phyloP scores from a whole-genome alignment of 1,284 basidiomycete genomes.

The Coriolopsis trogii region DNA sequence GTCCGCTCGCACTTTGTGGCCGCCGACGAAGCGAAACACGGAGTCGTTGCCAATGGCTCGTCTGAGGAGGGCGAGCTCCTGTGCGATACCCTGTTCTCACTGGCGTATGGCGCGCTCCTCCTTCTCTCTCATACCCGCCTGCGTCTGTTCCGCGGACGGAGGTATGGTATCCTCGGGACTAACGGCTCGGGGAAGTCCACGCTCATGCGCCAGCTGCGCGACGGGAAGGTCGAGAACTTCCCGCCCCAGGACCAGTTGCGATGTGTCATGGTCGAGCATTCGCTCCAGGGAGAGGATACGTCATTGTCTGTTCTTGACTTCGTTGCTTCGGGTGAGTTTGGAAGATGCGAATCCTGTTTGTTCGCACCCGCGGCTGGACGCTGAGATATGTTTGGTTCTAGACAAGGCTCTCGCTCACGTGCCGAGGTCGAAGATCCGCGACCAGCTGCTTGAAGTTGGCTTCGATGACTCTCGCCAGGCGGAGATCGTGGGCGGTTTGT shows the following conservation, averaged over 20 bases:
- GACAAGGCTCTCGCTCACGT: slow-evolving; percentile 65
- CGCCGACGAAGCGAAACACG: slow-evolving; percentile 73
- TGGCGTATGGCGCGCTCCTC: slow-evolving; percentile 95
- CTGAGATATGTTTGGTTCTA: slow-evolving; percentile 27
- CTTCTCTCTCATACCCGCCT: slow-evolving; percentile 95
- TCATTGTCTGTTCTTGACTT: slow-evolving; percentile 86
- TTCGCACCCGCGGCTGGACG: background rate
- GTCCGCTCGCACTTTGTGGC: slow-evolving; percentile 77
- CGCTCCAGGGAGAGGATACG: slow-evolving; percentile 91
- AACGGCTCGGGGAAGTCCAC: slow-evolving; percentile 98
- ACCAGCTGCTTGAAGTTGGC: slow-evolving; percentile 85
- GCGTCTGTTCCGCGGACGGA: slow-evolving; percentile 86
- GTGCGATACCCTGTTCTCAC: slow-evolving; percentile 93
- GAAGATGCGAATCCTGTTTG: background rate
- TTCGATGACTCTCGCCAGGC: slow-evolving; percentile 89
- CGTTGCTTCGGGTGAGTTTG: slow-evolving; percentile 72
- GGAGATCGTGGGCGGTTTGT: slow-evolving; percentile 88
- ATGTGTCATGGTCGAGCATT: slow-evolving; percentile 96
- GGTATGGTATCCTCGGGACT: slow-evolving; percentile 94
- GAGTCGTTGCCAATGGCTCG: slow-evolving; percentile 43
- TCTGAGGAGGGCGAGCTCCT: slow-evolving; percentile 85
- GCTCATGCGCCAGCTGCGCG: slow-evolving; percentile 93
- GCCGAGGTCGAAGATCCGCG: slow-evolving; percentile 70
- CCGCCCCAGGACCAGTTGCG: slow-evolving; percentile 87
- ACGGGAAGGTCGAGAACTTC: slow-evolving; percentile 96